Evolutionary conservation across 176 grass and related monocot species (phyloP).

Genomic region (Avena eriantha): DNA sequence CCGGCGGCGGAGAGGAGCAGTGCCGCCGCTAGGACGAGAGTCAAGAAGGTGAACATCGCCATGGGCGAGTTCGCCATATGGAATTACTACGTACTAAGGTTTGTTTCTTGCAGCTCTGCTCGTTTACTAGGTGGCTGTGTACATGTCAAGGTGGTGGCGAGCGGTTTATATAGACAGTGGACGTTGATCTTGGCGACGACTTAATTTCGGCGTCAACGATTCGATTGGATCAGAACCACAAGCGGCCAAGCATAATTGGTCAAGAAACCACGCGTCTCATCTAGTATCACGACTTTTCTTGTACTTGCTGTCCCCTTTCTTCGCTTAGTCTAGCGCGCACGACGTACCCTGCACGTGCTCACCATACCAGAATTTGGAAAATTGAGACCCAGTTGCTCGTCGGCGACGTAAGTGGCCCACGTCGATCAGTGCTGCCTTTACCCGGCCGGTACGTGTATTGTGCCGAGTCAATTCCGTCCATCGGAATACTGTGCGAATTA

Average conservation of each 20-base stretch:
- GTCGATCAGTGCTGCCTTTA: background rate
- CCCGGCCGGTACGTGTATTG: background rate
- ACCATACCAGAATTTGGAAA: background rate
- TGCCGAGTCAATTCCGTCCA: background rate
- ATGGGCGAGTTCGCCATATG: conserved; percentile 26
- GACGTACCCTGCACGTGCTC: conserved; percentile 5
- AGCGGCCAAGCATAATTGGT: background rate
- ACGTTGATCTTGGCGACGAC: background rate
- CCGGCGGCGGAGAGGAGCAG: background rate
- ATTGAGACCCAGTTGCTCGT: background rate
- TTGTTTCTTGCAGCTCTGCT: background rate
- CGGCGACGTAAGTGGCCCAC: background rate
- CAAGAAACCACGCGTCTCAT: conserved; percentile 3
- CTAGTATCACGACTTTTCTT: conserved; percentile 14
- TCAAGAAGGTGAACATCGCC: conserved; percentile 6
- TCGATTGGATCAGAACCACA: background rate
- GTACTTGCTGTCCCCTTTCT: background rate
- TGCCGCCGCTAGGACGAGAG: background rate
- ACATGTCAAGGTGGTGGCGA: background rate
- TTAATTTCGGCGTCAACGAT: background rate
- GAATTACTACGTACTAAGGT: background rate
- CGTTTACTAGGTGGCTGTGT: background rate
- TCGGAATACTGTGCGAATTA: background rate
- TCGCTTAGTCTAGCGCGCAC: background rate
- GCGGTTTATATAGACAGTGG: background rate